A percentile compares a stretch with the other conserved stretches of the same genome.
phyloP scores from a whole-genome alignment of 2,329 filamentous ascomycete species.

The Aspergillus uvarum region DNA sequence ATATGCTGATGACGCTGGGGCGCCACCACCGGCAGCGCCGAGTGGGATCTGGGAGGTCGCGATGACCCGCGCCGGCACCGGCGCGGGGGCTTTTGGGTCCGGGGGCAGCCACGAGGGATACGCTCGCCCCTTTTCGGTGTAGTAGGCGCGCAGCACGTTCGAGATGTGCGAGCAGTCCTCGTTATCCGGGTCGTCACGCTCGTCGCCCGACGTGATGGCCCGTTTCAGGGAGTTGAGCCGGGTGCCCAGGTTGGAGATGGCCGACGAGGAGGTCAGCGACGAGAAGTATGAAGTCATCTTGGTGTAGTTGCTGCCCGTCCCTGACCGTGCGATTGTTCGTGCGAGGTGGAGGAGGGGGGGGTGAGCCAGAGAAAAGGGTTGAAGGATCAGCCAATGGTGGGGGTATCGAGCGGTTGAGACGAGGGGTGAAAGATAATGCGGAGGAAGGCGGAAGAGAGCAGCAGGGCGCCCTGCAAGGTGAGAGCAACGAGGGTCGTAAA shows the following conservation, averaged over 20 bases:
- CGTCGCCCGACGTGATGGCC: conserved; percentile 43
- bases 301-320: conserved; percentile 11
- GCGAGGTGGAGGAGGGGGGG: neutral
- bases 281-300: conserved; percentile 80
- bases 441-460: conserved; percentile 9
- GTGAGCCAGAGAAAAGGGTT: neutral
- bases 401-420: conserved; percentile 13
- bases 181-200: conserved; percentile 46
- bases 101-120: conserved; percentile 86
- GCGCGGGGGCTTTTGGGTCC: conserved; percentile 73
- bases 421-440: conserved; percentile 17
- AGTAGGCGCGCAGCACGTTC: conserved; percentile 88
- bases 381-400: conserved; percentile 15
- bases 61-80: conserved; percentile 47
- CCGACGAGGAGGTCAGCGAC: conserved; percentile 53
- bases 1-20: conserved; percentile 30
- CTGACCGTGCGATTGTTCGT: neutral
- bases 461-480: neutral
- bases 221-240: conserved; percentile 59
- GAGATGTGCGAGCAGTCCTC: conserved; percentile 93
- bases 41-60: conserved; percentile 55
- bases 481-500: neutral
- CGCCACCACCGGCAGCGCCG: conserved; percentile 27
- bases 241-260: conserved; percentile 55
- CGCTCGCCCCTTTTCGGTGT: conserved; percentile 78